Percentiles rank a stretch among this genome's conserved stretches.
These are phyloP conservation scores for Limonium bicolor DNA, from an alignment of 148 eudicot species.

Conservation along the genomic window DNA sequence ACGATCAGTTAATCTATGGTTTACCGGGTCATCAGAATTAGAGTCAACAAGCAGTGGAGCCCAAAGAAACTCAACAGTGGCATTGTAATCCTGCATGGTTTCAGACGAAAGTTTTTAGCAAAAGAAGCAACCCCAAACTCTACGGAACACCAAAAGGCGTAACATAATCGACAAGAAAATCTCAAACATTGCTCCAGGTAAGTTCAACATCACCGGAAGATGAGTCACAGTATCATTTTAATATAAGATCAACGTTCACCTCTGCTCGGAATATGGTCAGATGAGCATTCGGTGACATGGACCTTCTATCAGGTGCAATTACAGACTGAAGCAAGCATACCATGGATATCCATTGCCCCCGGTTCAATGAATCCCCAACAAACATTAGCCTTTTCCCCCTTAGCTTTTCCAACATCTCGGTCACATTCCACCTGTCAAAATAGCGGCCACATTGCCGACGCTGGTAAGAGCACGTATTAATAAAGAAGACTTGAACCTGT, in stretches of 20 bases:
- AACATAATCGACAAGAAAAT: too few species aligned
- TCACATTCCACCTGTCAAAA: conserved; percentile 55
- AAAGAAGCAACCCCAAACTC: background rate
- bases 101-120: background rate
- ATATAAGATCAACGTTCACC: conserved; percentile 23
- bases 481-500: too few species aligned
- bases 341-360: conserved; percentile 99
- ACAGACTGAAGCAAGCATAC: conserved; percentile 78
- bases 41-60: conserved; percentile 89
- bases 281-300: conserved; percentile 84
- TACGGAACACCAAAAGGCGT: background rate
- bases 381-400: conserved; percentile 87
- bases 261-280: conserved; percentile 82
- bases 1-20: conserved; percentile 68
- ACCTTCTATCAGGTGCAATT: conserved; percentile 58
- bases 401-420: conserved; percentile 81
- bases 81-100: conserved; percentile 61
- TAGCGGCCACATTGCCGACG: conserved; percentile 1
- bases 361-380: conserved; percentile 88
- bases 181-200: too few species aligned
- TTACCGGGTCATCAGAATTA: conserved; percentile 78
- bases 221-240: background rate
- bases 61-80: conserved; percentile 82
- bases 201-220: too few species aligned
- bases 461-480: too few species aligned